phyloP scores from a whole-genome alignment of 2,329 filamentous ascomycete species.

The Epichloe uncinata region DNA sequence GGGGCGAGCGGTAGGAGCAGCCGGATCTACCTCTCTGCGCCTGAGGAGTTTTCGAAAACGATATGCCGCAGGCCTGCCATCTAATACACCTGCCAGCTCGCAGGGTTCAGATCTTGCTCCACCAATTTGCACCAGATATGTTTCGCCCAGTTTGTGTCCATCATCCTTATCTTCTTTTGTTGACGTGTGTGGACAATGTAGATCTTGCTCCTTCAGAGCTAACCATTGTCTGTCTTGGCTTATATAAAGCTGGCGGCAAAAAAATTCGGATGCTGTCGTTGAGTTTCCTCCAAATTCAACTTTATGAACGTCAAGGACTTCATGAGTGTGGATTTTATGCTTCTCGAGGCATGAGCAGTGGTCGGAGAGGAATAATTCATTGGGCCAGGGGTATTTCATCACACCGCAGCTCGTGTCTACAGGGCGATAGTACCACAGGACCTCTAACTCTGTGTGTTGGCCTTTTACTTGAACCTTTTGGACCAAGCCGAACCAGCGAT shows the following conservation, averaged over 20 bases:
- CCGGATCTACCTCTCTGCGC: constrained; percentile 26
- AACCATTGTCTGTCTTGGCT: constrained; percentile 47
- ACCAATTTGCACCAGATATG: constrained; percentile 35
- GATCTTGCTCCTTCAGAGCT: constrained; percentile 40
- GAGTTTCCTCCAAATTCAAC: constrained; percentile 45
- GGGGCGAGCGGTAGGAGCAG: constrained; percentile 17
- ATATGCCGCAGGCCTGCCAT: constrained; percentile 8
- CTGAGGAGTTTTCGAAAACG: constrained; percentile 40
- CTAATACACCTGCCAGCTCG: constrained; percentile 31
- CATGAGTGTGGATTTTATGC: constrained; percentile 33
- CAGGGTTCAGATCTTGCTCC: constrained; percentile 41
- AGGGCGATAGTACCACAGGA: constrained; percentile 63
- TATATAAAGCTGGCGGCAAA: constrained; percentile 59
- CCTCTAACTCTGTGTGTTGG: constrained; percentile 37
- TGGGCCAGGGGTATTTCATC: constrained; percentile 53
- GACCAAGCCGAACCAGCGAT: constrained; percentile 60
- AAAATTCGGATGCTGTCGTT: constrained; percentile 37
- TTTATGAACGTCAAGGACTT: constrained; percentile 43
- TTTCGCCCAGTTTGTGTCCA: constrained; percentile 40
- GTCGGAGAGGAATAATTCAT: constrained; percentile 66
- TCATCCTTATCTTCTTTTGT: background rate
- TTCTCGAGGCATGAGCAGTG: constrained; percentile 54
- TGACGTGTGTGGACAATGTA: constrained; percentile 32
- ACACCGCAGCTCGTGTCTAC: constrained; percentile 55
- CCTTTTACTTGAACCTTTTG: constrained; percentile 34